Evolutionary conservation across 2,329 filamentous ascomycete species (phyloP).

Genomic region (Fusarium newnesense): DNA sequence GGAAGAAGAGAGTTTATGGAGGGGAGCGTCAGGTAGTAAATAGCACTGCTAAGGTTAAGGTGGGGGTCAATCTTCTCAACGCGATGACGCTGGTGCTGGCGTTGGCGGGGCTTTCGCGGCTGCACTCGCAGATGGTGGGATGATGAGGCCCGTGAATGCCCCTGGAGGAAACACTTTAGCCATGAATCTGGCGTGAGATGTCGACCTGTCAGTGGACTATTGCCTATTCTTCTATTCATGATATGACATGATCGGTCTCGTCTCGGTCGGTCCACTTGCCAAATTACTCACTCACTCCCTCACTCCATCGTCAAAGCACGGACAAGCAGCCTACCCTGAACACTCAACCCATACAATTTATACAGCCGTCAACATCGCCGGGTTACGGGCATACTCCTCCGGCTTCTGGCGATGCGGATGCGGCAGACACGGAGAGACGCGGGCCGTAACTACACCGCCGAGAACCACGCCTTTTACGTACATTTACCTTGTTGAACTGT

Average conservation of each 20-base stretch:
- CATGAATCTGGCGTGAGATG: conserved; percentile 25
- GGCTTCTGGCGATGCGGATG: conserved; percentile 38
- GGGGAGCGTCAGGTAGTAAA: conserved; percentile 29
- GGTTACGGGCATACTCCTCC: conserved; percentile 21
- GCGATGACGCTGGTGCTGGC: conserved; percentile 28
- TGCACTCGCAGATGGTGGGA: conserved; percentile 32
- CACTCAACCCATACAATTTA: neutral
- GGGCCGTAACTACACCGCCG: conserved; percentile 15
- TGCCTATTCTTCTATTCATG: neutral
- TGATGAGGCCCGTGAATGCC: conserved; percentile 26
- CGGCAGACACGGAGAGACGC: conserved; percentile 26
- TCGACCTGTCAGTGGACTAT: conserved; percentile 4
- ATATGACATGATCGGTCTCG: conserved; percentile 24
- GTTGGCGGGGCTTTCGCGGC: conserved; percentile 37
- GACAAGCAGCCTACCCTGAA: conserved; percentile 4
- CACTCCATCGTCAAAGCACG: too few relatives aligned
- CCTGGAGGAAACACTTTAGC: conserved; percentile 21
- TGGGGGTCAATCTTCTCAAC: conserved; percentile 32
- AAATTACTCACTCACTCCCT: conserved; percentile 2
- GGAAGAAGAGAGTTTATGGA: conserved; percentile 34
- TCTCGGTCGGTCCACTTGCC: conserved; percentile 15
- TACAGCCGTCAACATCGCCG: conserved; percentile 13
- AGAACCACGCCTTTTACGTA: conserved; percentile 18
- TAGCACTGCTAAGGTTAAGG: conserved; percentile 23
- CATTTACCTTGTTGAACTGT: conserved; percentile 17